Percentiles rank a stretch among this genome's conserved stretches.
These are phyloP conservation scores for Aspergillus diversus DNA, from an alignment of 495 filamentous ascomycete genomes.

Conservation along the genomic window DNA sequence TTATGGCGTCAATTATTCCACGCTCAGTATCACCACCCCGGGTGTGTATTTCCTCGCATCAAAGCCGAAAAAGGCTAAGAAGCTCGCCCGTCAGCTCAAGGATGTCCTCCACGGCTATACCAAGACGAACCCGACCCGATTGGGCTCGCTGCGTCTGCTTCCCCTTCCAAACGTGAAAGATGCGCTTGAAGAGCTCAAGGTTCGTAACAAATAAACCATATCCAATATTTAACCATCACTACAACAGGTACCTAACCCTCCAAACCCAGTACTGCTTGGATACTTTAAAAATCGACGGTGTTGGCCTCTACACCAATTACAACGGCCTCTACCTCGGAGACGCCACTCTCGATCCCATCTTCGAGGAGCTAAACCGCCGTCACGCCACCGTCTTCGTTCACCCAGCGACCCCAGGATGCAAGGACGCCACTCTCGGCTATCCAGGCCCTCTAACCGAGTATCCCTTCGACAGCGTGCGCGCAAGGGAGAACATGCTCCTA, in stretches of 20 bases:
- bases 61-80: constrained; percentile 27
- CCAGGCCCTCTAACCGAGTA: constrained; percentile 59
- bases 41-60: constrained; percentile 43
- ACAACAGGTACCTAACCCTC: background rate
- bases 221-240: too few relatives aligned
- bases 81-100: constrained; percentile 32
- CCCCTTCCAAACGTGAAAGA: constrained; percentile 49
- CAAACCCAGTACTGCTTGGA: constrained; percentile 23
- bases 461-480: constrained; percentile 57
- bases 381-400: constrained; percentile 55
- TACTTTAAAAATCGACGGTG: constrained; percentile 44
- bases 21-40: constrained; percentile 51
- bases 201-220: constrained; percentile 17
- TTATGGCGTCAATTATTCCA: constrained; percentile 47
- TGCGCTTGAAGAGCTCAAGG: constrained; percentile 44
- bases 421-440: constrained; percentile 34
- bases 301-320: constrained; percentile 50
- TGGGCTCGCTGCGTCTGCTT: constrained; percentile 55
- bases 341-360: constrained; percentile 44
- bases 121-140: constrained; percentile 35
- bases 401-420: constrained; percentile 45
- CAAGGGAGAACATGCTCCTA: constrained; percentile 52
- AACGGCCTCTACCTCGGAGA: constrained; percentile 56
- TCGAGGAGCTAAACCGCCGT: constrained; percentile 31
- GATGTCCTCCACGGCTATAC: constrained; percentile 38